Evolutionary conservation across 2,329 filamentous ascomycete species (phyloP).

Genomic region (Pezicula neosporulosa): DNA sequence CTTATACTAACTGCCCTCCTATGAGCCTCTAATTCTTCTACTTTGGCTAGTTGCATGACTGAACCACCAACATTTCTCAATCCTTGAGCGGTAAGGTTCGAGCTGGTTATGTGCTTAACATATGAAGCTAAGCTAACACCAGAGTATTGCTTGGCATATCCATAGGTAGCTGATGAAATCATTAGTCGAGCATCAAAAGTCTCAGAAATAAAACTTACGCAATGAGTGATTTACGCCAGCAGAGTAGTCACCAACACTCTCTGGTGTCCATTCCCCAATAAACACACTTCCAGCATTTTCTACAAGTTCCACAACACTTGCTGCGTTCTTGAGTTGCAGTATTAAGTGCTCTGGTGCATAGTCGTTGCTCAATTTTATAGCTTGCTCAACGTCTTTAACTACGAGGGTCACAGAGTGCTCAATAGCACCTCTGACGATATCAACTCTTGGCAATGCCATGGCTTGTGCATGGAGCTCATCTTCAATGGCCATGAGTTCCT

Average conservation of each 20-base stretch:
- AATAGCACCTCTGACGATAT: conserved; percentile 89
- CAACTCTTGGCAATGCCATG: conserved; percentile 79
- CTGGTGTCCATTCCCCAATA: conserved; percentile 92
- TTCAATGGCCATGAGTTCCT: conserved; percentile 78
- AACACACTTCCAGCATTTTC: conserved; percentile 96
- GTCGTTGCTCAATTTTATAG: conserved; percentile 80
- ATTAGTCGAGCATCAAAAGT: conserved; percentile 1
- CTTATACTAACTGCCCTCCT: conserved; percentile 68
- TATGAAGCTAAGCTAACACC: conserved; percentile 96
- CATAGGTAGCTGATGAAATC: conserved; percentile 73
- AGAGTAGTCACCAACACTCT: conserved; percentile 97
- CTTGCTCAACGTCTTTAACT: conserved; percentile 67
- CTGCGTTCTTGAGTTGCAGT: conserved; percentile 77
- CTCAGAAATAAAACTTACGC: conserved; percentile 59
- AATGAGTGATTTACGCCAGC: conserved; percentile 97
- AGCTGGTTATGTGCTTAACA: conserved; percentile 96
- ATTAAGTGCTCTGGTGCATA: conserved; percentile 98
- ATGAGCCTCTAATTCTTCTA: conserved; percentile 94
- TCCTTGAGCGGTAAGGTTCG: conserved; percentile 82
- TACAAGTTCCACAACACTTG: conserved; percentile 71
- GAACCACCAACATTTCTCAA: conserved; percentile 80
- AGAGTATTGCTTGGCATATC: conserved; percentile 97
- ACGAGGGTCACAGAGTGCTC: conserved; percentile 86
- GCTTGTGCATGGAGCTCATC: conserved; percentile 88
- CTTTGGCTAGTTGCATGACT: conserved; percentile 92